Percentiles rank a stretch among this genome's conserved stretches.
phyloP scores from a whole-genome alignment of 768 basidiomycete genomes.

The Rhizopogon vinicolor region DNA sequence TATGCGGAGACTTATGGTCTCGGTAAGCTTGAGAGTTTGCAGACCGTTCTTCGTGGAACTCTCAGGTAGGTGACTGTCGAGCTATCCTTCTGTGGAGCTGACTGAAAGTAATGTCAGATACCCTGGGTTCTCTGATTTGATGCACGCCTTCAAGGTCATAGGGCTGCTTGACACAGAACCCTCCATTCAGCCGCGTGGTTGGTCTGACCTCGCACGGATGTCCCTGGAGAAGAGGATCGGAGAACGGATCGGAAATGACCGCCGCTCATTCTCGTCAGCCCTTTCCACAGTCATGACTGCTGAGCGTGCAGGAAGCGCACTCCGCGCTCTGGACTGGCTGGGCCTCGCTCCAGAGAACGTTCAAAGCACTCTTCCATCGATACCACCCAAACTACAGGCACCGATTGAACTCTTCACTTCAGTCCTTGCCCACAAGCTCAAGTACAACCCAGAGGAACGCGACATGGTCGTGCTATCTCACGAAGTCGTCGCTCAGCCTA shows the following conservation, averaged over 20 bases:
- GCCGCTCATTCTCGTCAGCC: slow-evolving; percentile 29
- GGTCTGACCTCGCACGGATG: slow-evolving; percentile 34
- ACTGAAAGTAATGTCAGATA: slow-evolving; percentile 44
- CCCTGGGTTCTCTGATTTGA: slow-evolving; percentile 72
- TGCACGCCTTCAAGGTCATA: slow-evolving; percentile 66
- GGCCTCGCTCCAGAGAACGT: slow-evolving; percentile 3
- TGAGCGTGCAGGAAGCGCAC: slow-evolving; percentile 20
- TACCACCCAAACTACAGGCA: slow-evolving; percentile 44
- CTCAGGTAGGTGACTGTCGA: slow-evolving; percentile 46
- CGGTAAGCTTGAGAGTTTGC: slow-evolving; percentile 33
- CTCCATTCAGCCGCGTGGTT: slow-evolving; percentile 13
- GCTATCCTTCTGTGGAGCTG: not conserved
- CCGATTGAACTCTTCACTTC: slow-evolving; percentile 75
- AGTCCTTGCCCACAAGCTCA: slow-evolving; percentile 66
- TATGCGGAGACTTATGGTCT: slow-evolving; percentile 69
- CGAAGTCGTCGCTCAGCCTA: slow-evolving; percentile 55
- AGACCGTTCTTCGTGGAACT: slow-evolving; percentile 80
- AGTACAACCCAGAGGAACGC: slow-evolving; percentile 65
- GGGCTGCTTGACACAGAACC: slow-evolving; percentile 54
- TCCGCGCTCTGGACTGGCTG: slow-evolving; percentile 42
- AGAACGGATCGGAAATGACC: slow-evolving; percentile 23
- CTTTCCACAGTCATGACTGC: slow-evolving; percentile 17
- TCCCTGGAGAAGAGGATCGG: slow-evolving; percentile 26
- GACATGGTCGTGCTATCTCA: slow-evolving; percentile 89
- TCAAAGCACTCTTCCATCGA: not conserved